Evolutionary conservation across 768 basidiomycete genomes (phyloP), one percentile per base, ranked within the genome.

Genomic region (Russula ochroleuca): DNA sequence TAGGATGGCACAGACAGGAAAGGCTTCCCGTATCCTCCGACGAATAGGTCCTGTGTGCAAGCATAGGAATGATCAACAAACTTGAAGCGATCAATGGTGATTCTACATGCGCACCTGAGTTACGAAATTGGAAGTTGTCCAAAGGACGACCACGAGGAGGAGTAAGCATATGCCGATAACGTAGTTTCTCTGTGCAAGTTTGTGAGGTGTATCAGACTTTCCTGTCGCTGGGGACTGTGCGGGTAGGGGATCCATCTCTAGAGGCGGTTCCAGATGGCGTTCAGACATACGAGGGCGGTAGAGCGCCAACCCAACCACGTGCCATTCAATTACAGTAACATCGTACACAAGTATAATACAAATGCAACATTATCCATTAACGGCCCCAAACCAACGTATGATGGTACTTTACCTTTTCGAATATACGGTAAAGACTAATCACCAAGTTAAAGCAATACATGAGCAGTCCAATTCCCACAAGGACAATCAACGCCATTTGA

Each of bases 81-180:
- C 11, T 47, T 47, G 15, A 23, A 58, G 33, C 43, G 25, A 17
- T 15, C 8, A 28, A 6, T 3, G 9, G 21, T 35, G 19, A 21
- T n/a, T 28, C 23, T 50, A 23, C 17, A 21, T 15, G 53, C 68
- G 19, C 23, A 87, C 90, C 81, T 93, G 90, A 13, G 89, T 94
- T 45, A 96, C 78, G 70, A 94, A 96, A 73, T 88, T 95, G 52
- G 88, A 90, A 13, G 80, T 75, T 17, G 94, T 96, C 95, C 95
- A 98, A 14, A 97, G 80, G 40, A 91, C 65, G 41, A 93, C 92
- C 56, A 95, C 92, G 21, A 85, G 62, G 2, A 92, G 72, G 23
- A 94, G 82, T 48, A 94, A 76, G 31, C 76, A 76, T 57, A 94
- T 85, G 57, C 92, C 92, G 33, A 83, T 69, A 25, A 75, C 57